Percentiles rank a stretch among this genome's conserved stretches.
These are phyloP conservation scores for Vaccinium myrtillus DNA, from an alignment of 148 eudicot species.

Conservation along the genomic window DNA sequence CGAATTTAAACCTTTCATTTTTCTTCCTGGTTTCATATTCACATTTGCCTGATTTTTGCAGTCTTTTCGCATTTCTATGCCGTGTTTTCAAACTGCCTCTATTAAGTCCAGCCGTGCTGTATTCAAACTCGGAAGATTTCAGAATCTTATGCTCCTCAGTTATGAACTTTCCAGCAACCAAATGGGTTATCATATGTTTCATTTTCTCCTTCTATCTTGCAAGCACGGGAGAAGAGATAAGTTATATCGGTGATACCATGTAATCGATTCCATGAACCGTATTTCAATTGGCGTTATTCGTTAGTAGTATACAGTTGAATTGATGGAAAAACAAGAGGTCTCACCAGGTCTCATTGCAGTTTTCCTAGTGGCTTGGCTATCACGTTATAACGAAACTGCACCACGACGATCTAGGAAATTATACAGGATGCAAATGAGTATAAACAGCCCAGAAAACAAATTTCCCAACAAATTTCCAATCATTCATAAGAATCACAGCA, in stretches of 20 bases:
- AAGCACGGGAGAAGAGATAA: too few relatives aligned
- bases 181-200: too few relatives aligned
- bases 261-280: neutral
- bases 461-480: neutral
- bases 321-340: neutral
- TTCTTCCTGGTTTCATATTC: neutral
- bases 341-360: neutral
- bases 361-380: neutral
- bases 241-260: too few relatives aligned
- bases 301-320: too few relatives aligned
- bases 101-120: too few relatives aligned
- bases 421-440: neutral
- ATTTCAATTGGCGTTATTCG: neutral
- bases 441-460: neutral
- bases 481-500: neutral
- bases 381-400: neutral
- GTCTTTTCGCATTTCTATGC: too few relatives aligned
- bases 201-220: too few relatives aligned
- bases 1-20: neutral
- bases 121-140: too few relatives aligned
- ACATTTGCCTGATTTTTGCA: neutral
- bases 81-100: too few relatives aligned
- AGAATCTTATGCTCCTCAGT: too few relatives aligned
- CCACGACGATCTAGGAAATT: neutral
- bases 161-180: neutral